Evolutionary conservation across 2,329 filamentous ascomycete species (phyloP), one percentile per base, ranked within the genome.

Genomic region (Penicillium sp.): DNA sequence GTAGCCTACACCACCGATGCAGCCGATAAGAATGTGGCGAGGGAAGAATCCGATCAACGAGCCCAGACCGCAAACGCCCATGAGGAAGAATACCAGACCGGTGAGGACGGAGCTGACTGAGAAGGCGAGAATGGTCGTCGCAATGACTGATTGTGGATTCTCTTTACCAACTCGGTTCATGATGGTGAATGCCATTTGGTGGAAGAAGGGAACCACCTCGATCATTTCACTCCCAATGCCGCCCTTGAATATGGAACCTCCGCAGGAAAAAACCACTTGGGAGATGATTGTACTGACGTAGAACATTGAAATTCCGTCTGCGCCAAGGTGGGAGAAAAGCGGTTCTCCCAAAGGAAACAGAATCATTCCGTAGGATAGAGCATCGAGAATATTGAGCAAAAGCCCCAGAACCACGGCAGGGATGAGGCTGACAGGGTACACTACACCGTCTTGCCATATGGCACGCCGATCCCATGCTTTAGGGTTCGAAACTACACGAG

Each of bases 141-240:
- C 93, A 65, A 97, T 90, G 51, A 99, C 89, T 3, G 92, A 90
- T 69, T 95, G 89, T 0, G 91, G 87, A 28, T 95, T 88, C 22
- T 93, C 88, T 64, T 90, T 86, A 16, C 94, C 92, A 65, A 99
- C 88, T 46, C 85, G 83, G 14, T 83, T 81, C 66, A 95, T 87
- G 72, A 98, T 97, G 33, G 90, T 94, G 65, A 89, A 88, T 0
- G 95, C 93, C 94, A 99, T 99, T 71, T 94, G 96, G 79, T 99
- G 95, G 75, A 99, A 98, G 79, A 99, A 99, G 0, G 94, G 95
- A 0, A 99, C 94, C 1, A 98, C 94, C 79, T 99, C 95, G 67
- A 98, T 99, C 88, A 99, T 89, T 76, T 99, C 95, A 2, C 95
- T 98, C 5, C 95, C 95, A 61, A 99, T 88, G 3, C 92, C 93